These are phyloP conservation scores for Cylindrotheca closterium DNA, from an alignment of 108 stramenopile species.

Conservation along the genomic window DNA sequence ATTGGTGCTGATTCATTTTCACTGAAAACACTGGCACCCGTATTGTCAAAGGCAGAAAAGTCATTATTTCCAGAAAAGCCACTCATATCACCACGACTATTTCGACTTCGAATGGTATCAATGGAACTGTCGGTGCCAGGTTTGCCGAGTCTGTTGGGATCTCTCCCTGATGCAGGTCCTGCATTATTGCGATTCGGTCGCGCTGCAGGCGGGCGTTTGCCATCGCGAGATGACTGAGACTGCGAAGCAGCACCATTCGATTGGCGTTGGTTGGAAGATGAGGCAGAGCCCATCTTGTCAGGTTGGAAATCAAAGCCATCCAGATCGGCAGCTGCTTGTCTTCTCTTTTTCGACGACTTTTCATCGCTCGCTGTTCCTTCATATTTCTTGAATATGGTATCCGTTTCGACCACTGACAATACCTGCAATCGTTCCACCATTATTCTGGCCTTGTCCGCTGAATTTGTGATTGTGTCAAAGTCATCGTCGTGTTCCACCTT, in stretches of 20 bases:
- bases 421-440: slow-evolving; percentile 45
- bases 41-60: not conserved
- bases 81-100: not conserved
- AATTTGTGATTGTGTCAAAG: slow-evolving; percentile 17
- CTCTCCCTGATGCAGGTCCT: not conserved
- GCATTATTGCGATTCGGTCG: not conserved
- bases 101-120: not conserved
- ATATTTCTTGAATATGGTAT: slow-evolving; percentile 40
- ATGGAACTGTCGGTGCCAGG: not conserved
- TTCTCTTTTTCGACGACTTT: slow-evolving; percentile 22
- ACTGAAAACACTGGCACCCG: not conserved
- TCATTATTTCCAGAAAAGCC: not conserved
- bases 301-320: slow-evolving; percentile 51
- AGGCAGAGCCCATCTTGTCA: slow-evolving; percentile 2
- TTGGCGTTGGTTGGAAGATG: not conserved
- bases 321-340: slow-evolving; percentile 44
- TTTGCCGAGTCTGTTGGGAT: not conserved
- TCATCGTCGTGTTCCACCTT: not conserved
- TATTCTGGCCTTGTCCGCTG: slow-evolving; percentile 39
- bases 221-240: not conserved
- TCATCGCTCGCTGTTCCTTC: slow-evolving; percentile 18
- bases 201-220: not conserved
- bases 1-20: not conserved
- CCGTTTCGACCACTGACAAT: slow-evolving; percentile 37
- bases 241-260: not conserved